Evolutionary conservation across 139 green algal species (phyloP).

Genomic region (Volvox reticuliferus): DNA sequence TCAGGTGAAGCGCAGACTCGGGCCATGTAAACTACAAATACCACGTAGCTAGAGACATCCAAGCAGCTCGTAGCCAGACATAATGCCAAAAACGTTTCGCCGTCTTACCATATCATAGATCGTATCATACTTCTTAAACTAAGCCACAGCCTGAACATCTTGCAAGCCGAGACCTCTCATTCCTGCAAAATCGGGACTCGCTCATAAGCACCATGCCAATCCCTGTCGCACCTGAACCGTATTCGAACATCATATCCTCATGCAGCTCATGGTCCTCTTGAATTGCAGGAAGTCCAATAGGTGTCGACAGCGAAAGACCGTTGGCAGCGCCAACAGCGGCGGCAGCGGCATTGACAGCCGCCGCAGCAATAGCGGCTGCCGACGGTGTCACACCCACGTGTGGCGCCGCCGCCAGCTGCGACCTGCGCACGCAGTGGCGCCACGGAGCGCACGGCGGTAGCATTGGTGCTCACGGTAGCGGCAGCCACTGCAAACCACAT

Average conservation of each 20-base stretch:
- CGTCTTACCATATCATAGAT: no score
- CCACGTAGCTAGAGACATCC: no score
- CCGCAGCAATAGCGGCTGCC: constrained; percentile 22
- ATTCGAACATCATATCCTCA: constrained; percentile 37
- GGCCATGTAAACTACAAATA: no score
- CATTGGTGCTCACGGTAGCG: background rate
- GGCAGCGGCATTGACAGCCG: constrained; percentile 2
- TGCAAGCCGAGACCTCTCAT: no score
- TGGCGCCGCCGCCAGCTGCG: background rate
- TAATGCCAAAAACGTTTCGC: no score
- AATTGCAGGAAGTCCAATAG: constrained; percentile 22
- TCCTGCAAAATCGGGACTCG: no score
- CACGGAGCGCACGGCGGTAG: background rate
- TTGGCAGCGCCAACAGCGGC: background rate
- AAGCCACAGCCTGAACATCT: no score
- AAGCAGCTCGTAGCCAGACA: no score
- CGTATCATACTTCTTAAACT: no score
- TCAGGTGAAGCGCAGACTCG: no score
- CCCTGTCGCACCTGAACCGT: background rate
- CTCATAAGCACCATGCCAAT: no score
- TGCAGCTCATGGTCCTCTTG: constrained; percentile 38
- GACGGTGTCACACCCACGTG: background rate
- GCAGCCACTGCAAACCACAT: background rate
- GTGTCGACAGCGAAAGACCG: background rate
- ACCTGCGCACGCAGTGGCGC: no score